phyloP scores from a whole-genome alignment of 129 eudicot species.

The Deinandra increscens region DNA sequence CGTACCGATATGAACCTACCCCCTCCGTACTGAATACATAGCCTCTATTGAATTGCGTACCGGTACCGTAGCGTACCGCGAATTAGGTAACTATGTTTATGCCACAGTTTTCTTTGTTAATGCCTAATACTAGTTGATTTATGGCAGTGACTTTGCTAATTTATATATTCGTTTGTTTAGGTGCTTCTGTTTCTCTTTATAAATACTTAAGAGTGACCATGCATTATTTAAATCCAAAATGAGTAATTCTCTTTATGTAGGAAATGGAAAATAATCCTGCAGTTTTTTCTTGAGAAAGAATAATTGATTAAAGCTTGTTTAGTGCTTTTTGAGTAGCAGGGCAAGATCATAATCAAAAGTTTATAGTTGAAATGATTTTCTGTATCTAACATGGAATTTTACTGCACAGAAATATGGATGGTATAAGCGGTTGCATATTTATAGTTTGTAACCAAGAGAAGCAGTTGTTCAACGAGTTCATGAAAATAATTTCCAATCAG shows the following conservation, averaged over 20 bases:
- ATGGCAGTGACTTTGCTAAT: not conserved
- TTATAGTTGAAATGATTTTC: not conserved
- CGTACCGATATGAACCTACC: too few species aligned
- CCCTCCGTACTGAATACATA: too few species aligned
- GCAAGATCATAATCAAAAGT: not conserved
- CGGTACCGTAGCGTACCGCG: too few species aligned
- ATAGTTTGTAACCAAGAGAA: slow-evolving; percentile 57
- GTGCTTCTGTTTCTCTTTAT: not conserved
- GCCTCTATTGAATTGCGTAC: too few species aligned
- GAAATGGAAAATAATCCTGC: slow-evolving; percentile 3
- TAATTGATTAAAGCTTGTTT: not conserved
- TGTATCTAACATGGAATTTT: slow-evolving; percentile 24
- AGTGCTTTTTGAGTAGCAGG: not conserved
- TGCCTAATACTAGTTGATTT: not conserved
- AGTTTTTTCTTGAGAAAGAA: not conserved
- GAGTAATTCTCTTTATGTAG: not conserved
- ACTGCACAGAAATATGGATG: slow-evolving; percentile 62
- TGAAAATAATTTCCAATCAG: slow-evolving; percentile 43
- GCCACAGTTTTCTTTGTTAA: not conserved
- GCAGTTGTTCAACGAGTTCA: slow-evolving; percentile 54
- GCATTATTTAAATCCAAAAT: not conserved
- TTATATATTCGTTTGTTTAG: not conserved
- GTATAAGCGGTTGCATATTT: slow-evolving; percentile 52
- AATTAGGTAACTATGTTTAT: too few species aligned
- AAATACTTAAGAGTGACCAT: not conserved